These are phyloP conservation scores for Antarctomyces pellizariae DNA, from an alignment of 495 filamentous ascomycete genomes.

Conservation along the genomic window DNA sequence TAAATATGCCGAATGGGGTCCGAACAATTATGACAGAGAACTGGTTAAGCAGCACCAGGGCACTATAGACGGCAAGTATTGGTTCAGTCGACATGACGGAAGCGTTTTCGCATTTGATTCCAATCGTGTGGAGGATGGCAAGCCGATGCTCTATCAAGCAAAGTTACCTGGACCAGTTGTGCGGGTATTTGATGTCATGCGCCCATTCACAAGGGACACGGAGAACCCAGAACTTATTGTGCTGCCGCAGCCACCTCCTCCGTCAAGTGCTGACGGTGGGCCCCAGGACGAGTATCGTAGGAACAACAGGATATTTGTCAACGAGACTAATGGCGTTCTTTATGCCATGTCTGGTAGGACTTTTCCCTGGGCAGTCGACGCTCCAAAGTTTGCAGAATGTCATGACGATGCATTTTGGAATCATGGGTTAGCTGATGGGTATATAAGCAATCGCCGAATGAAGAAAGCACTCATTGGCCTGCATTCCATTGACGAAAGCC, in stretches of 20 bases:
- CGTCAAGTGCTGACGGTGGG: constrained; percentile 25
- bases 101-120: constrained; percentile 60
- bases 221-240: constrained; percentile 44
- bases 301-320: constrained; percentile 56
- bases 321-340: constrained; percentile 71
- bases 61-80: constrained; percentile 71
- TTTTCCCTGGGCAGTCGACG: constrained; percentile 65
- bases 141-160: constrained; percentile 23
- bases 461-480: constrained; percentile 22
- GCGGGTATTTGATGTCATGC: constrained; percentile 74
- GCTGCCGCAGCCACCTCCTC: constrained; percentile 64
- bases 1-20: constrained; percentile 85
- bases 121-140: constrained; percentile 16
- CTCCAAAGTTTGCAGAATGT: constrained; percentile 37
- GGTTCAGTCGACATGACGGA: constrained; percentile 77
- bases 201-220: constrained; percentile 33
- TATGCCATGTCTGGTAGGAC: constrained; percentile 77
- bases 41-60: constrained; percentile 55
- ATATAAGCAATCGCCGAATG: constrained; percentile 12
- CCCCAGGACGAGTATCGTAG: constrained; percentile 31
- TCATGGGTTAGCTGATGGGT: constrained; percentile 1
- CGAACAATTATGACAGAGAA: constrained; percentile 79
- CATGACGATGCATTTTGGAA: constrained; percentile 32
- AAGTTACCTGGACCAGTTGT: constrained; percentile 67
- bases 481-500: constrained; percentile 18